Base-by-base conservation (phyloP, 2,329 filamentous ascomycete species). In the Neonectria coccinea region DNA sequence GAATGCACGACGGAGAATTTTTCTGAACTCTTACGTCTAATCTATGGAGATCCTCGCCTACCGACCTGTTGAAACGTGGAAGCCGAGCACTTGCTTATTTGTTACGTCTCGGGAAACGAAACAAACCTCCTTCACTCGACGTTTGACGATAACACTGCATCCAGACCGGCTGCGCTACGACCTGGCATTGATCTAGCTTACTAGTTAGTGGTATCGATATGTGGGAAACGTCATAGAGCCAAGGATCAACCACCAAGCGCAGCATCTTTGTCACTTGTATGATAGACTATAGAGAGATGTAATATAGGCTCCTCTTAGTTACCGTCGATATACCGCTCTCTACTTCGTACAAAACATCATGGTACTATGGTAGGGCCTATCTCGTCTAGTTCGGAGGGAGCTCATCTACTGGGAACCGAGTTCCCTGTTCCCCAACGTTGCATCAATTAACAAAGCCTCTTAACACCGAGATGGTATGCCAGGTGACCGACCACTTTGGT, bases 81-180 rank as follows among this genome's bases (percentile, higher is more conserved):
- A 53, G 50, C 56, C 39, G 48, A 44, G 51, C 27, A 16, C 42
- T 36, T 45, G 29, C 18, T 31, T 42, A 50, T 39, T 27, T 59
- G 42, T 44, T 47, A 55, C 52, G 22, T 12, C 25, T 44, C 29
- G 22, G 27, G 31, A 64, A 64, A 64, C 61, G 56, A 64, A 64
- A 64, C 61, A 64, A 50, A 14, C 16, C 55, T 58, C 55, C 25
- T 52, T 59, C 61, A 56, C 36, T 44, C 44, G 12, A 54, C 27
- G 61, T 64, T 64, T 64, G 56, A 64, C 29, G 16, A 59, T 18
- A 27, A 42, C 51, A 16, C 51, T 45, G 56, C 22, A 41, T 20
- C 52, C 44, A 51, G n/a, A 39, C 51, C 51, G 14, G 27, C 51
- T 45, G 51, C n/a, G 31, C 29, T 52, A 44, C 51, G 27, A 39